Evolutionary conservation across 2,329 filamentous ascomycete species (phyloP), one percentile per base, ranked within the genome.

Genomic region (Aureobasidium subglaciale): DNA sequence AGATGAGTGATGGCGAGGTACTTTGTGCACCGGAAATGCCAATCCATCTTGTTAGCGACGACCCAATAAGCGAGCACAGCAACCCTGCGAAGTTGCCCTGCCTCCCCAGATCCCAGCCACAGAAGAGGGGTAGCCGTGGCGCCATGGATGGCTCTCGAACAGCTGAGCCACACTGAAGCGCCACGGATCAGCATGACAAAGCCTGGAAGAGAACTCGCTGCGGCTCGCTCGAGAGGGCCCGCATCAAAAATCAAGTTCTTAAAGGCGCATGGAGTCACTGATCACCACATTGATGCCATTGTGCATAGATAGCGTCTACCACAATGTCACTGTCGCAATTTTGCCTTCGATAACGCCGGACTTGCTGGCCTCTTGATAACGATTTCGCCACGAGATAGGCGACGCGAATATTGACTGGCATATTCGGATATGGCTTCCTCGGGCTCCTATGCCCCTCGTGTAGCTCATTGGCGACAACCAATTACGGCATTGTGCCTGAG

Each of bases 201-300:
- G 7, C 22, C 50, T 27, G 25, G 10, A 54, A 27, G 16, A 35
- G 50, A 43, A 25, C 38, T 43, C 38, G 29, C 48, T 22, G 34
- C 37, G 50, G 38, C 50, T 43, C 15, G 34, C 29, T 18, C 15
- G 15, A 11, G 49, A 24, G 5, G 15, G 5, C 9, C 27, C 18
- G 24, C 50, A 9, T 18, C 27, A 27, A 41, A 54, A 54, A 54
- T 37, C 50, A 43, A 38, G 50, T 54, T 54, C 29, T 38, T 24
- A 29, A 25, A 11, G 29, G 29, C 29, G 18, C 8, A 43, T 43
- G 18, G 20, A 38, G 50, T 54, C 38, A 54, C 20, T 20, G 50
- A 54, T 54, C 50, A 43, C 29, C 50, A 22, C 5, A 32, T 43
- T 54, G 50, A 54, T 54, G 50, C 50, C 50, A 54, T 54, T 54